Evolutionary conservation across 1,284 basidiomycete species (phyloP).

Genomic region (Pholiota adiposa): DNA sequence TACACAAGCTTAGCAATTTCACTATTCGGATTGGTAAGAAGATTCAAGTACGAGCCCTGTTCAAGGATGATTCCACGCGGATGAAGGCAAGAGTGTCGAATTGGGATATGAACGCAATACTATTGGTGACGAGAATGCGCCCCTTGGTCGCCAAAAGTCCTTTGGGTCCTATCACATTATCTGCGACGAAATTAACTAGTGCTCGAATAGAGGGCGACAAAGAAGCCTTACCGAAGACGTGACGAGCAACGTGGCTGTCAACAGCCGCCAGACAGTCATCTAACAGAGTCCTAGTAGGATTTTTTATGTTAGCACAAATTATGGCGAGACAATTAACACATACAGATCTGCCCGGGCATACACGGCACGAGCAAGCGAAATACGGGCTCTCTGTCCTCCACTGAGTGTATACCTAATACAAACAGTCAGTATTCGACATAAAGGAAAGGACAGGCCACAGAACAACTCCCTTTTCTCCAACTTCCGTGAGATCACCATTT

Average conservation of each 20-base stretch:
- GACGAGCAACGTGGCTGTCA: conserved; percentile 77
- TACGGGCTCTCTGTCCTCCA: conserved; percentile 49
- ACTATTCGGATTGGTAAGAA: conserved; percentile 67
- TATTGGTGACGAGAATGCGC: conserved; percentile 89
- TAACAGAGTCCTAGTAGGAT: conserved; percentile 54
- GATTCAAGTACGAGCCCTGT: conserved; percentile 67
- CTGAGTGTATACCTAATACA: conserved; percentile 31
- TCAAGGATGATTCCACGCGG: conserved; percentile 88
- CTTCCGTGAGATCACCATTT: conserved; percentile 76
- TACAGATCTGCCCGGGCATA: conserved; percentile 61
- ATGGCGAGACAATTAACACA: conserved; percentile 12
- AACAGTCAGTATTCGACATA: not conserved
- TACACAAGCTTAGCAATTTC: conserved; percentile 86
- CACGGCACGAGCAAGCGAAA: conserved; percentile 48
- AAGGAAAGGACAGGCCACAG: conserved; percentile 1
- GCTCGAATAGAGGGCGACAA: not conserved
- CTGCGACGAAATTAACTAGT: conserved; percentile 42
- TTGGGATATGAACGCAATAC: conserved; percentile 82
- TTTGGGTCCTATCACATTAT: conserved; percentile 88
- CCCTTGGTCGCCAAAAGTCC: conserved; percentile 88
- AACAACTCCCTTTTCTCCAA: conserved; percentile 68
- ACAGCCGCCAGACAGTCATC: conserved; percentile 76
- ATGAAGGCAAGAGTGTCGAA: conserved; percentile 85
- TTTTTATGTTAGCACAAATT: not conserved
- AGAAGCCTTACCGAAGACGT: conserved; percentile 54